These are phyloP conservation scores for Picea sitchensis DNA, from an alignment of 75 land plant species.

Conservation along the genomic window DNA sequence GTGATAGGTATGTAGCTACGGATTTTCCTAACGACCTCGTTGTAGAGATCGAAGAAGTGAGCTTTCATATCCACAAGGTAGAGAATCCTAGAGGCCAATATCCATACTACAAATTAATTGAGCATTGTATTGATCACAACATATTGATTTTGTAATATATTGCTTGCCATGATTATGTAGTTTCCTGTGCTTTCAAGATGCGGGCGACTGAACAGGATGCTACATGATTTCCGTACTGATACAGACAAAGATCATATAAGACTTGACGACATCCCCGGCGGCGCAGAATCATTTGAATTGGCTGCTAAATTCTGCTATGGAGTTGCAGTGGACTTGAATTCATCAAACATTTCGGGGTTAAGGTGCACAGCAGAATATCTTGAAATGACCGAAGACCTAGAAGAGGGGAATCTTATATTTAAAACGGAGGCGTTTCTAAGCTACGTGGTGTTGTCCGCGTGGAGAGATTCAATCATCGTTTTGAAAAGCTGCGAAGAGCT, in stretches of 20 bases:
- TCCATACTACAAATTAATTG: no score
- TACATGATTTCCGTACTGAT: slow-evolving; percentile 52
- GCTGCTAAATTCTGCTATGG: slow-evolving; percentile 95
- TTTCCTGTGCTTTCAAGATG: slow-evolving; percentile 79
- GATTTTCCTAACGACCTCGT: slow-evolving; percentile 79
- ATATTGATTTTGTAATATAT: not conserved
- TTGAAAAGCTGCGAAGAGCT: slow-evolving; percentile 78
- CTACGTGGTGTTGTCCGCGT: slow-evolving; percentile 52
- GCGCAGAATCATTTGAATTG: slow-evolving; percentile 73
- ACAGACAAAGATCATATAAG: slow-evolving; percentile 34
- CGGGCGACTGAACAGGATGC: slow-evolving; percentile 69
- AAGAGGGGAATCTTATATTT: slow-evolving; percentile 66
- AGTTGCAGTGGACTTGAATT: slow-evolving; percentile 56
- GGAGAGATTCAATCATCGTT: slow-evolving; percentile 60
- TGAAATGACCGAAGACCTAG: slow-evolving; percentile 88
- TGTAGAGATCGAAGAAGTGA: slow-evolving; percentile 58
- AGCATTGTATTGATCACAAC: not conserved
- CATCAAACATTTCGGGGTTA: slow-evolving; percentile 76
- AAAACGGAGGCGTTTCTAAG: slow-evolving; percentile 64
- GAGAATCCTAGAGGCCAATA: not conserved
- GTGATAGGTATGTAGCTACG: slow-evolving; percentile 64
- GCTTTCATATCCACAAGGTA: slow-evolving; percentile 83
- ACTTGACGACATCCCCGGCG: slow-evolving; percentile 69
- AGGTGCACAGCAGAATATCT: slow-evolving; percentile 79
- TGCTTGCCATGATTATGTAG: slow-evolving; percentile 21